Evolutionary conservation across 2,329 filamentous ascomycete genomes (phyloP), one percentile per base, ranked within the genome.

Genomic region (Colletotrichum liaoningense): DNA sequence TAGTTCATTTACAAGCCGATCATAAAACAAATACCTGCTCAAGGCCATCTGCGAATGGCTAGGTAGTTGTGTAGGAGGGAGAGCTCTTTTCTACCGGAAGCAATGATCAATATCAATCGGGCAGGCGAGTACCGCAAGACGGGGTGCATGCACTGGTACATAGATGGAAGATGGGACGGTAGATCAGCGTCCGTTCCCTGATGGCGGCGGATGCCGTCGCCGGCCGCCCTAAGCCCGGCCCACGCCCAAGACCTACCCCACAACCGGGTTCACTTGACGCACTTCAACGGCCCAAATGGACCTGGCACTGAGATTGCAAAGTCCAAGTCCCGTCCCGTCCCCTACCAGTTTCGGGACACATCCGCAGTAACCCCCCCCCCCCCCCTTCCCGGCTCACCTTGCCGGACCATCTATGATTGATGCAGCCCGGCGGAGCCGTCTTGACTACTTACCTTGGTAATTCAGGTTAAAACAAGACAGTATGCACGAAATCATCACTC

Each of bases 401-500:
- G 5, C 26, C 14, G 22, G 49, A 35, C 22, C 14, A 28, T 26
- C 2, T 26, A 14, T 64, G 30, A 54, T 22, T 38, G 49, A 19
- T 52, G 6, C 26, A 19, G 28, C 5, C 14, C 24, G 7, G 8
- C 12, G 1, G 8, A 64, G 5, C n/a, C 5, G 38, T 14, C 11
- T 16, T 42, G 26, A 22, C 14, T 22, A 19, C 11, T 12, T 35
- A 35, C 33, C 33, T 35, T 35, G 11, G 14, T 4, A 28, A 19
- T 42, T n/a, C 24, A 46, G 28, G 8, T 33, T 7, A 19, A 12
- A 30, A 56, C 11, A 33, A 28, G 28, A 57, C 16, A 75, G 30
- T 4, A 98, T 99, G 97, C 95, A 95, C 84, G 97, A 99, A 84
- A 95, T 98, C 74, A 88, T 99, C 74, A 98, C 96, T 0, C 87